These are phyloP conservation scores for Penicillium pancosmium DNA, from an alignment of 495 filamentous ascomycete genomes.

Conservation along the genomic window DNA sequence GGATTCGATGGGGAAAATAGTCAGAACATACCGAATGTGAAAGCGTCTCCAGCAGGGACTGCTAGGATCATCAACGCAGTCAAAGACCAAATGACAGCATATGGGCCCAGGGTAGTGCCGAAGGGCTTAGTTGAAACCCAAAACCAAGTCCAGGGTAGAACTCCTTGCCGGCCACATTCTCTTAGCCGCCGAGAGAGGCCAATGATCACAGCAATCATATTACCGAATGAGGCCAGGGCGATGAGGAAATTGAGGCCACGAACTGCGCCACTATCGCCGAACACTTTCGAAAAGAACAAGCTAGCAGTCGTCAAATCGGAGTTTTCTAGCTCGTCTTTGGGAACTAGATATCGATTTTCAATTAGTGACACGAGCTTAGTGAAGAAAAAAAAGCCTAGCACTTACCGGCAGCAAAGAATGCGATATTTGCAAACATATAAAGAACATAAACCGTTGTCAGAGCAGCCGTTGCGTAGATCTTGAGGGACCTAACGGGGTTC, in stretches of 20 bases:
- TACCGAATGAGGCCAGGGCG: conserved; percentile 56
- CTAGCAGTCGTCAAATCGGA: background rate
- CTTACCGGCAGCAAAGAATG: conserved; percentile 54
- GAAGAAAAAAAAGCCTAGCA: conserved; percentile 22
- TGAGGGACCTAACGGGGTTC: conserved; percentile 13
- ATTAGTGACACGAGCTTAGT: background rate
- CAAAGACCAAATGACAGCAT: conserved; percentile 50
- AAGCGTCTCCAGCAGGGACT: conserved; percentile 59
- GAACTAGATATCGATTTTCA: background rate
- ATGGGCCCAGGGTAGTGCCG: conserved; percentile 50
- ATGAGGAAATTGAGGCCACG: conserved; percentile 55
- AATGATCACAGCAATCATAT: conserved; percentile 54
- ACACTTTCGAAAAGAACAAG: conserved; percentile 52
- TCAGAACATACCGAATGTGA: conserved; percentile 48
- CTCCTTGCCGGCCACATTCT: conserved; percentile 54
- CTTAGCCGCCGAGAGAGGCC: conserved; percentile 53
- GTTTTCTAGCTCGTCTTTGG: background rate
- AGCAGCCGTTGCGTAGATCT: conserved; percentile 18
- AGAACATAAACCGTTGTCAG: conserved; percentile 49
- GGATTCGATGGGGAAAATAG: conserved; percentile 15
- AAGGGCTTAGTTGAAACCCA: conserved; percentile 61
- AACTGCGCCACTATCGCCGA: conserved; percentile 46
- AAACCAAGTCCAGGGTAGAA: conserved; percentile 54
- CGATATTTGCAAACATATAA: conserved; percentile 56
- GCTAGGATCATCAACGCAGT: conserved; percentile 59